These are phyloP conservation scores for Triticum monococcum DNA, from an alignment of 176 grass and related monocot species.

Conservation along the genomic window DNA sequence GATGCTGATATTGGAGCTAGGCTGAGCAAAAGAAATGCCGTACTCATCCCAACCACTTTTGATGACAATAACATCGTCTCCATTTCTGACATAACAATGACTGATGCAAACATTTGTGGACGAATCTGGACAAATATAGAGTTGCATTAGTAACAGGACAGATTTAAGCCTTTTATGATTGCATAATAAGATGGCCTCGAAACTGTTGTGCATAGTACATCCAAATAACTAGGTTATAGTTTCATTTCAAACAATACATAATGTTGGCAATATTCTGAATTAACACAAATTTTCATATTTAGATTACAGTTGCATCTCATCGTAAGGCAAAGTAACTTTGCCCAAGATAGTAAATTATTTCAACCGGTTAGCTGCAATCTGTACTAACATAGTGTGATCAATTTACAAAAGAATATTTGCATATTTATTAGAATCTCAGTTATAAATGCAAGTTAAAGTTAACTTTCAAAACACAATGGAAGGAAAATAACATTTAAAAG, in stretches of 20 bases:
- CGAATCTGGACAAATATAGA: slow-evolving; percentile 42
- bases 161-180: background rate
- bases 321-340: background rate
- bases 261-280: background rate
- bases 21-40: slow-evolving; percentile 76
- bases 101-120: slow-evolving; percentile 87
- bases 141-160: slow-evolving; percentile 14
- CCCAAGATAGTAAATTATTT: background rate
- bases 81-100: slow-evolving; percentile 83
- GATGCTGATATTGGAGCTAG: slow-evolving; percentile 92
- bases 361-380: background rate
- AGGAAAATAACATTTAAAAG: background rate
- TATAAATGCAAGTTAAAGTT: background rate
- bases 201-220: background rate
- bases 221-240: background rate
- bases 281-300: background rate
- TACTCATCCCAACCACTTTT: slow-evolving; percentile 99
- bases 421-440: slow-evolving; percentile 3
- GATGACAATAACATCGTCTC: slow-evolving; percentile 76
- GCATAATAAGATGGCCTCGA: background rate
- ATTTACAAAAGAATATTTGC: background rate
- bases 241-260: background rate
- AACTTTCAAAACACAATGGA: background rate
- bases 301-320: background rate
- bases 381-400: background rate